phyloP scores from a whole-genome alignment of 306 rosid species.

The Sphenostylis stenocarpa region DNA sequence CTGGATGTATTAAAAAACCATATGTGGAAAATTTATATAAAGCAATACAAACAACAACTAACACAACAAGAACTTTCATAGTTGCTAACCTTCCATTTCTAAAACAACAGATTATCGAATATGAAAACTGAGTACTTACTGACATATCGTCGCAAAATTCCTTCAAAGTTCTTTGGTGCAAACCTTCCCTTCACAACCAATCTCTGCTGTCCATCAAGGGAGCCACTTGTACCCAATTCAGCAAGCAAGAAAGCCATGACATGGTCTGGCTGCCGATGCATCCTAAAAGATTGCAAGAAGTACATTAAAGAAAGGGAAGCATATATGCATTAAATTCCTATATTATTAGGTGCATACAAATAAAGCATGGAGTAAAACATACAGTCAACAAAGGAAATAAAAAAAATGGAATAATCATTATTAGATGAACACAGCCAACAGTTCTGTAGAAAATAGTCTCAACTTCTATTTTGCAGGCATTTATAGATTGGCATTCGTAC shows the following conservation, averaged over 20 bases:
- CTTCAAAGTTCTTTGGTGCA: constrained; percentile 96
- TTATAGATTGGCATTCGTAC: not conserved
- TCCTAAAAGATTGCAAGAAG: constrained; percentile 45
- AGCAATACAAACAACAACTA: not conserved
- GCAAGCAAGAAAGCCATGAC: constrained; percentile 95
- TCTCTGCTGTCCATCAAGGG: constrained; percentile 95
- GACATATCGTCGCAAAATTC: constrained; percentile 88
- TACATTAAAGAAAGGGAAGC: not conserved
- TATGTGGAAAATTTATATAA: not conserved
- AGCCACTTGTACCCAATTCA: constrained; percentile 95
- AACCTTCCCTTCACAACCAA: constrained; percentile 96
- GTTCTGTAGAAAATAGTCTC: not conserved
- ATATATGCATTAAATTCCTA: not conserved
- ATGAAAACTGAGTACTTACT: constrained; percentile 55
- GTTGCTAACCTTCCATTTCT: not conserved
- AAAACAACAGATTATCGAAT: not conserved
- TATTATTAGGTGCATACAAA: not conserved
- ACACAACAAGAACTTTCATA: not conserved
- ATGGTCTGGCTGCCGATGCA: constrained; percentile 98
- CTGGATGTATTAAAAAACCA: not conserved
- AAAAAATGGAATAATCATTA: not conserved
- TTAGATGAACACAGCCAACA: not conserved
- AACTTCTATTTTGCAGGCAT: not conserved
- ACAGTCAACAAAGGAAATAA: not conserved
- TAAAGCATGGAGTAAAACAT: not conserved